These are phyloP conservation scores for Pythium sukuiense DNA, from an alignment of 352 stramenopile genomes.

Conservation along the genomic window DNA sequence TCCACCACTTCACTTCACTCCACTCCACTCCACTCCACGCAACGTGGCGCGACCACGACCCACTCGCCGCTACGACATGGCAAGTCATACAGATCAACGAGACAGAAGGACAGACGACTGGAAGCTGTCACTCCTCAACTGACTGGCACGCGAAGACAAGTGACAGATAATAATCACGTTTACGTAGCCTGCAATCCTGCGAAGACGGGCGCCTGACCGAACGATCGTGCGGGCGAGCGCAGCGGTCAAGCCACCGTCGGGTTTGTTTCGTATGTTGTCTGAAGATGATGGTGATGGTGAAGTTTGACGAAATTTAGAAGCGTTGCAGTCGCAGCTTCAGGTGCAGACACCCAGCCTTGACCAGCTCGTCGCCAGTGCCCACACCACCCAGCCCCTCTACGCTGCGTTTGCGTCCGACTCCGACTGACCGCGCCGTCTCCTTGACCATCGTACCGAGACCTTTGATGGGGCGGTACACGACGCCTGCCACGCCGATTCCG, in stretches of 20 bases:
- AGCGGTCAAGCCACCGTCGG: background rate
- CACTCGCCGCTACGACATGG: background rate
- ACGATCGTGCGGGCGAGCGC: background rate
- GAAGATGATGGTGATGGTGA: background rate
- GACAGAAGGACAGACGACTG: background rate
- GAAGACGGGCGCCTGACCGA: slow-evolving; percentile 4
- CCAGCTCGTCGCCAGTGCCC: slow-evolving; percentile 44
- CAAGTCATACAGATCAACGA: background rate
- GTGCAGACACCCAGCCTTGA: slow-evolving; percentile 56
- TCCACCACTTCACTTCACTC: background rate
- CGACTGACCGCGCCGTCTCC: slow-evolving; percentile 67
- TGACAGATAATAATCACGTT: slow-evolving; percentile 37
- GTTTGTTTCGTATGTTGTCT: slow-evolving; percentile 2
- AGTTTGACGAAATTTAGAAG: slow-evolving; percentile 33
- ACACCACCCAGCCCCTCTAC: slow-evolving; percentile 14
- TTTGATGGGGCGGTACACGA: slow-evolving; percentile 72
- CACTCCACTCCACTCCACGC: background rate
- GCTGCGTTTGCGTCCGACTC: slow-evolving; percentile 51
- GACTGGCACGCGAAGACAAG: slow-evolving; percentile 9
- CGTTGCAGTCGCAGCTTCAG: slow-evolving; percentile 68
- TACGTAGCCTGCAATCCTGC: slow-evolving; percentile 20
- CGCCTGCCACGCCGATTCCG: slow-evolving; percentile 61
- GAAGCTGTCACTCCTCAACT: slow-evolving; percentile 1
- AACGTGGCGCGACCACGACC: slow-evolving; percentile 1
- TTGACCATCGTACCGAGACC: slow-evolving; percentile 77